Base-by-base conservation (phyloP, 164 flowering plant genomes). In the Warburgia ugandensis region DNA sequence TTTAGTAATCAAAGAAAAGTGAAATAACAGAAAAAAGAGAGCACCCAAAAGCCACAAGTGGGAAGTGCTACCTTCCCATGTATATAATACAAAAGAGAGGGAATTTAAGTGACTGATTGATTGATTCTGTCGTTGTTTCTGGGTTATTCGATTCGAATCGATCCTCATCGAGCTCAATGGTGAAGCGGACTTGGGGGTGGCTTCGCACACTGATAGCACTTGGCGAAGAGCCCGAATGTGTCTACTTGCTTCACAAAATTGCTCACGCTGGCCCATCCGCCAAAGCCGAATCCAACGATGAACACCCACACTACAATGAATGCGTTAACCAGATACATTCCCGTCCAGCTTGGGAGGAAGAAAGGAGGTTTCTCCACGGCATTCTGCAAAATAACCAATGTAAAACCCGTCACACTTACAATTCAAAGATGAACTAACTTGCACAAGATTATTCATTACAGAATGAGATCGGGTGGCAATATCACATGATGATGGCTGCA, bases 251-350 rank as follows among this genome's bases (percentile, higher is more conserved):
- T 72, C 36, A 83, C 74, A 61, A 86, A 83, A 57, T 83, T 86
- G 38, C 67, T 66, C 78, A 83, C 57, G 68, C 91, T 82, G 21
- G 95, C 94, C 94, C 94, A 85, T 2, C 95, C 90, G 27, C 95
- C 90, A 43, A 85, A 77, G 5, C 91, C 91, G 29, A 86, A 86
- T 0, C 91, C 95, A 3, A 86, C 75, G 2, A 86, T 59, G 2
- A 76, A 9, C 0, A 81, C 79, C 91, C 95, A 86, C 1, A 73
- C 62, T 22, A 83, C 86, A 2, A 81, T 50, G 51, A 86, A 86
- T 2, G 55, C 39, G 47, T 86, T 86, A 51, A 83, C 23, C 21
- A 60, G 73, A 29, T 79, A 86, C 76, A 86, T 73, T 2, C 54
- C 88, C 2, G 83, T 61, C 95, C 92, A 86, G 66, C 81, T 83